These are phyloP conservation scores for Aspergillus novofumigatus DNA, from an alignment of 2,329 filamentous ascomycete genomes.

Conservation along the genomic window DNA sequence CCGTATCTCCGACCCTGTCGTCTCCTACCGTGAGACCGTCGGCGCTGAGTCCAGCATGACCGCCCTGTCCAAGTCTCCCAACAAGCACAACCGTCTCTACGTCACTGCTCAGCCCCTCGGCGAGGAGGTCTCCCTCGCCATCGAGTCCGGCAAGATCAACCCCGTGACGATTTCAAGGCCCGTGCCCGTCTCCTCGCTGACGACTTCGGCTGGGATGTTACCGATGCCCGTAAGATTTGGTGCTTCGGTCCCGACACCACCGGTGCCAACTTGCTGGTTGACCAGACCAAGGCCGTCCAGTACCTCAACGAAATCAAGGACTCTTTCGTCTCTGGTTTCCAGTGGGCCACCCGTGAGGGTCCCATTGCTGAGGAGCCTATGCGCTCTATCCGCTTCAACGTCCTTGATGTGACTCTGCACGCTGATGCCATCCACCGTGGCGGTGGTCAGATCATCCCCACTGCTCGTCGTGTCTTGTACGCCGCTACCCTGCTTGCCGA, in stretches of 20 bases:
- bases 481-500: conserved; percentile 86
- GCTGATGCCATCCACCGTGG: conserved; percentile 99
- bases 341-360: conserved; percentile 98
- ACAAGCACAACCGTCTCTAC: conserved; percentile 99
- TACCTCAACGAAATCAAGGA: conserved; percentile 99
- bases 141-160: conserved; percentile 85
- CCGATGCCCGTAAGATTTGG: conserved; percentile 99
- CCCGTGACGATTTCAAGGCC: conserved; percentile 97
- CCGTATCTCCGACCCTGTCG: conserved; percentile 95
- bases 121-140: conserved; percentile 87
- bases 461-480: conserved; percentile 95
- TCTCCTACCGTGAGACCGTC: conserved; percentile 98
- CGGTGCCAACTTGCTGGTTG: conserved; percentile 96
- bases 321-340: conserved; percentile 98
- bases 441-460: conserved; percentile 98
- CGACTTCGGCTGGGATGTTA: conserved; percentile 98
- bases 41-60: conserved; percentile 80
- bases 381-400: conserved; percentile 96
- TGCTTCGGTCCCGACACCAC: conserved; percentile 97
- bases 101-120: conserved; percentile 84
- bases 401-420: conserved; percentile 98
- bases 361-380: conserved; percentile 97
- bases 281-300: conserved; percentile 99
- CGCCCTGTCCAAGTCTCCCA: conserved; percentile 98
- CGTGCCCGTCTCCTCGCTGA: conserved; percentile 95